Percentiles rank a stretch among this genome's conserved stretches.
Conservation (phyloP, 352 stramenopile species). For the Peronosclerospora sorghi region DNA sequence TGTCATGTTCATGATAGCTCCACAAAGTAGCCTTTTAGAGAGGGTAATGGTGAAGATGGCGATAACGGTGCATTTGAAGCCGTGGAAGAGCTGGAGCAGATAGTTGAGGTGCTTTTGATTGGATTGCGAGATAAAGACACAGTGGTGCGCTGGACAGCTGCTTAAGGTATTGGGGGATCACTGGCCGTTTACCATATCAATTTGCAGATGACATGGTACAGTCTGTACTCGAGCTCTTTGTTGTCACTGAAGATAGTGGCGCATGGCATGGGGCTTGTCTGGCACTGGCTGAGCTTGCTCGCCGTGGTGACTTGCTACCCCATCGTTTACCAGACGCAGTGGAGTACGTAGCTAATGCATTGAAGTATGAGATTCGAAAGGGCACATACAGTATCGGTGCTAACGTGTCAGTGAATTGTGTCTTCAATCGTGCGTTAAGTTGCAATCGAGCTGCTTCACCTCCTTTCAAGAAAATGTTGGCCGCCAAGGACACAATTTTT, state of each 20-base stretch:
- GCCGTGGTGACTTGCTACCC: slow-evolving; percentile 92
- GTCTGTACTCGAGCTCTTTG: slow-evolving; percentile 90
- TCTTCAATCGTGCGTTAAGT: slow-evolving; percentile 98
- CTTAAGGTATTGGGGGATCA: slow-evolving; percentile 97
- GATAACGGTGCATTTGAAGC: slow-evolving; percentile 59
- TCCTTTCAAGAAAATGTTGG: slow-evolving; percentile 96
- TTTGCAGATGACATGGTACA: slow-evolving; percentile 97
- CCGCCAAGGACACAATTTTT: slow-evolving; percentile 89
- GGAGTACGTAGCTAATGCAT: slow-evolving; percentile 83
- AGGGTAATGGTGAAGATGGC: slow-evolving; percentile 18
- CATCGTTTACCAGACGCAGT: slow-evolving; percentile 86
- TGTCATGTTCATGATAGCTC: neutral
- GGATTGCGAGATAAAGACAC: slow-evolving; percentile 92
- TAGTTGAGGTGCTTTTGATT: slow-evolving; percentile 87
- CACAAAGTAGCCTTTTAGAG: neutral
- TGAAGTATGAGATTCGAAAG: slow-evolving; percentile 93
- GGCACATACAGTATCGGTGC: slow-evolving; percentile 92
- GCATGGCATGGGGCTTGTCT: slow-evolving; percentile 97
- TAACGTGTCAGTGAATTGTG: slow-evolving; percentile 92
- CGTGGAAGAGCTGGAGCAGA: slow-evolving; percentile 95
- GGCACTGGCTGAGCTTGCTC: slow-evolving; percentile 91
- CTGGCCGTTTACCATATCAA: slow-evolving; percentile 86
- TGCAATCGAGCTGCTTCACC: slow-evolving; percentile 94
- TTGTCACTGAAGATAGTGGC: slow-evolving; percentile 85
- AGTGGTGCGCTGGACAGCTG: slow-evolving; percentile 96